Evolutionary conservation across 2,329 filamentous ascomycete species (phyloP), one percentile per base, ranked within the genome.

Genomic region (Xylaria sp.): DNA sequence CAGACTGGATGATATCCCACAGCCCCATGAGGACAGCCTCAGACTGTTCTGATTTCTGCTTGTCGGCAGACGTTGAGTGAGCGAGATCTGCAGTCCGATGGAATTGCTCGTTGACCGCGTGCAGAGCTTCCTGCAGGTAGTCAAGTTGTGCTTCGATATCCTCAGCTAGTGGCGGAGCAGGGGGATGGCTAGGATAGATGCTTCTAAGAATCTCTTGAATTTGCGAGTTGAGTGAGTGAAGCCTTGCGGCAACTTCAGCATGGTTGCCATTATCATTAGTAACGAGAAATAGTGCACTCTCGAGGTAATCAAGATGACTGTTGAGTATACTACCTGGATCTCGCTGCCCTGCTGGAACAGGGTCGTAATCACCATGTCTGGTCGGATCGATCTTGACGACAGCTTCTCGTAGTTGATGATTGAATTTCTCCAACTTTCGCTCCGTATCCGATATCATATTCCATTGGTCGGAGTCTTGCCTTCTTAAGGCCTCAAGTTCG

Each of bases 261-360:
- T 59, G 77, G 72, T 66, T 84, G 81, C 59, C 84, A 82, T 74
- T 90, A 87, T 73, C 89, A 18, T 87, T 84, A 46, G 85, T 84
- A 12, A 94, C 86, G 9, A 86, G 85, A 37, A 84, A 82, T 39
- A 96, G 81, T 1, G 89, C 88, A 73, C 87, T 87, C 67, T 92
- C 89, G 2, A 97, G 83, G 75, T 94, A 94, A 50, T 91, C 88
- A 23, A 96, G 80, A 76, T 94, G 91, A 48, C 77, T 82, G 34
- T 80, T 79, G 25, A 91, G 78, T 65, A 84, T 80, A 20, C 84
- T 82, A 8, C 83, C 84, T 15, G 86, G 80, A 61, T 85, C 82
- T 20, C 76, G 73, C 69, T 78, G 78, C 13, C 76, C 78, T 18
- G 79, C 73, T 0, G 86, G 84, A 0, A 85, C 84, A 8, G 80